Evolutionary conservation across 192 early-diverging fungal genomes (phyloP).

Genomic region (Linnemannia zychae): DNA sequence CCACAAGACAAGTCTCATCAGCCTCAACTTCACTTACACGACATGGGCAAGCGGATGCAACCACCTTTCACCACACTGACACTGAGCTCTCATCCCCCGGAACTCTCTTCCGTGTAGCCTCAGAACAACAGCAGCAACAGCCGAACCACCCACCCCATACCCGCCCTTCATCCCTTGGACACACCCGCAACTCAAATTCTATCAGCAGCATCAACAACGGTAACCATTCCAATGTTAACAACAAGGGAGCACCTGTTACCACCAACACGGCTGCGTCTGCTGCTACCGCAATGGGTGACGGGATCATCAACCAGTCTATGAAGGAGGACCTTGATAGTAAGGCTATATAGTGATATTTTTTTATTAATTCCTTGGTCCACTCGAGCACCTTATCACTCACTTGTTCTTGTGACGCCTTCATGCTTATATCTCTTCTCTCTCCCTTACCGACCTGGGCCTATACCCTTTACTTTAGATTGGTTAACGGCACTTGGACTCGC

Average conservation of each 20-base stretch:
- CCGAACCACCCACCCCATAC: neutral
- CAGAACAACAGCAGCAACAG: neutral
- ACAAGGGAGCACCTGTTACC: neutral
- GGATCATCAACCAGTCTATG: conserved; percentile 50
- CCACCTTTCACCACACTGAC: neutral
- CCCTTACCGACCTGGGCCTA: neutral
- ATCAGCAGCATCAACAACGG: no score
- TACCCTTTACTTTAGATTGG: conserved; percentile 22
- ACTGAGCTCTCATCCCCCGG: conserved; percentile 4
- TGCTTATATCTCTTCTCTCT: neutral
- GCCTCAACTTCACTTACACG: neutral
- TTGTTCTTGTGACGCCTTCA: neutral
- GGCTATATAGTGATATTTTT: neutral
- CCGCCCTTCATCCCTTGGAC: neutral
- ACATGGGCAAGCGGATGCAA: neutral
- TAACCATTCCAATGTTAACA: no score
- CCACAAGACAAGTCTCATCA: neutral
- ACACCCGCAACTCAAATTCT: neutral
- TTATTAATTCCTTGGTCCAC: no score
- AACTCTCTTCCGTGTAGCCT: neutral
- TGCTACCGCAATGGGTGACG: conserved; percentile 36
- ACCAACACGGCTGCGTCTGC: neutral
- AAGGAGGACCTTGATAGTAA: conserved; percentile 47
- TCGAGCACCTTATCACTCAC: no score
- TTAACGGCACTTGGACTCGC: conserved; percentile 22